phyloP scores from a whole-genome alignment of 2,329 filamentous ascomycete species.

The Fusarium guadeloupense region DNA sequence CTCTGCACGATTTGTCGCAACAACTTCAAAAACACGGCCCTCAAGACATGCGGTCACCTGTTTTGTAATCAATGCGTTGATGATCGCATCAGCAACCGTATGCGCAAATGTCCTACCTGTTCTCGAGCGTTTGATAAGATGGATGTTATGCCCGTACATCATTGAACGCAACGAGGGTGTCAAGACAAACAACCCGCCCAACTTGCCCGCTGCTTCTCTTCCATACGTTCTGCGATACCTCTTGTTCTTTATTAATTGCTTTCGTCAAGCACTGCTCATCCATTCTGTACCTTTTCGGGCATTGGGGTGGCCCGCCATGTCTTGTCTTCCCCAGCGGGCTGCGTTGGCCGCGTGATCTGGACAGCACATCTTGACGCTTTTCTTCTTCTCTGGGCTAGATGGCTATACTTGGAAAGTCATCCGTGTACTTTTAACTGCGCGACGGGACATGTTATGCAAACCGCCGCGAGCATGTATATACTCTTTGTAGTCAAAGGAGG shows the following conservation, averaged over 20 bases:
- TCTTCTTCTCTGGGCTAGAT: slow-evolving; percentile 43
- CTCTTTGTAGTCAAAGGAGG: slow-evolving; percentile 31
- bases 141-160: slow-evolving; percentile 82
- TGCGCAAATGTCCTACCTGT: slow-evolving; percentile 95
- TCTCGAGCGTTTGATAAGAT: slow-evolving; percentile 89
- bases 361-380: slow-evolving; percentile 34
- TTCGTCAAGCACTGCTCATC: slow-evolving; percentile 34
- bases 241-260: slow-evolving; percentile 40
- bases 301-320: slow-evolving; percentile 10
- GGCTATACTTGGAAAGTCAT: slow-evolving; percentile 43
- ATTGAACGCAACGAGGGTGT: slow-evolving; percentile 39
- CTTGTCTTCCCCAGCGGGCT: neutral
- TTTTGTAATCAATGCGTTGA: slow-evolving; percentile 94
- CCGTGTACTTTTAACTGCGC: slow-evolving; percentile 43
- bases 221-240: slow-evolving; percentile 38
- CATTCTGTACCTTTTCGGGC: slow-evolving; percentile 22
- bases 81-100: slow-evolving; percentile 86
- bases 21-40: slow-evolving; percentile 91
- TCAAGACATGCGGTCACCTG: slow-evolving; percentile 94
- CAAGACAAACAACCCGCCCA: slow-evolving; percentile 3
- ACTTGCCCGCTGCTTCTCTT: slow-evolving; percentile 18
- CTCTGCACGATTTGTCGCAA: slow-evolving; percentile 92
- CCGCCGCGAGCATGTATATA: slow-evolving; percentile 41
- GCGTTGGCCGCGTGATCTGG: slow-evolving; percentile 24
- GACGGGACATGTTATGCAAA: slow-evolving; percentile 9